Conservation (phyloP, 441 rosid species). For the Populus tomentosa region DNA sequence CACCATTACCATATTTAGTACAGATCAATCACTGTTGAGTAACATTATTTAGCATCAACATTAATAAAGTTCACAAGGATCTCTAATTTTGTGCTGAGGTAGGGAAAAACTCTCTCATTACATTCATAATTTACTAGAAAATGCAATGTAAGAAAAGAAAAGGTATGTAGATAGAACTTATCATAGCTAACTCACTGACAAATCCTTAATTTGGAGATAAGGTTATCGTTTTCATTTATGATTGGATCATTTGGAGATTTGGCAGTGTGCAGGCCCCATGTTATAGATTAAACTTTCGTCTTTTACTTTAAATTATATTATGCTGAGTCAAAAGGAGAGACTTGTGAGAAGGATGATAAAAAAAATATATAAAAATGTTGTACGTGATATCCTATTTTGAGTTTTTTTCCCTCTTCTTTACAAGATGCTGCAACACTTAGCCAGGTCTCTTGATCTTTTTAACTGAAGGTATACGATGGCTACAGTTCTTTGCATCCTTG, state of each 20-base stretch:
- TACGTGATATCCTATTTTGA: not conserved
- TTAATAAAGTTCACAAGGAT: not conserved
- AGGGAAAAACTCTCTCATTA: not conserved
- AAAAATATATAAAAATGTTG: slow-evolving; percentile 13
- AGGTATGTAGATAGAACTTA: not conserved
- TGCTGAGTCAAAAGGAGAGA: slow-evolving; percentile 46
- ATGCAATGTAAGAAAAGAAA: not conserved
- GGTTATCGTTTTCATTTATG: slow-evolving; percentile 14
- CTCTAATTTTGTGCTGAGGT: not conserved
- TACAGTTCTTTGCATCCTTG: not conserved
- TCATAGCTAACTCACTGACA: slow-evolving; percentile 9
- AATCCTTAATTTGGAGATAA: slow-evolving; percentile 10
- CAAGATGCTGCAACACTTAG: not conserved
- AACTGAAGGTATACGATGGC: slow-evolving; percentile 6
- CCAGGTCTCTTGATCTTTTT: not conserved
- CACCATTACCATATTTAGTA: not conserved
- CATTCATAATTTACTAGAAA: not conserved
- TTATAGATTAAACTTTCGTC: slow-evolving; percentile 3
- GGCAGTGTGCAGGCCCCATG: slow-evolving; percentile 23
- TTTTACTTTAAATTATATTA: slow-evolving; percentile 5
- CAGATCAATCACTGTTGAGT: not conserved
- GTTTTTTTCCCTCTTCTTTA: slow-evolving; percentile 1
- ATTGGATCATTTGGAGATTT: slow-evolving; percentile 18
- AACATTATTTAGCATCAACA: not conserved
- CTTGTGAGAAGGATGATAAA: slow-evolving; percentile 29